Evolutionary conservation across 179 eudicot species (phyloP), one percentile per base, ranked within the genome.

Genomic region (Silene vulgaris): DNA sequence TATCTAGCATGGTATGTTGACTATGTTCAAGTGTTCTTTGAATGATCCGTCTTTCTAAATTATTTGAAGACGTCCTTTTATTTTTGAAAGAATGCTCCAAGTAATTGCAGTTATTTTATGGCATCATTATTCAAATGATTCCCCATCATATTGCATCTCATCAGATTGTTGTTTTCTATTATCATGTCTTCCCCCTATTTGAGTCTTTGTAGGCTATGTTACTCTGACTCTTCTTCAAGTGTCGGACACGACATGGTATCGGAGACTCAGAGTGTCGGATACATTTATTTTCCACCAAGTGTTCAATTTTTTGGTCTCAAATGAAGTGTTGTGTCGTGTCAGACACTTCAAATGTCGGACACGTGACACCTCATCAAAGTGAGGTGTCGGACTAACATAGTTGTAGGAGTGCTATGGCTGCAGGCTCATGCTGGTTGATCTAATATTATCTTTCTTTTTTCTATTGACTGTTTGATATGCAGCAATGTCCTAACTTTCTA

Each of bases 391-490:
- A 7, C 8, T 37, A 37, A 37, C 9, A 37, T 37, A 37, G 45
- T 37, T 37, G 45, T 26, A 45, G 54, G 75, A 8, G 35, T 62
- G 50, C 48, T 71, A 32, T n/a, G 67, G 14, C 21, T 57, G 57
- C 7, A 43, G 71, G 54, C 56, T 60, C 37, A 13, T 21, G 67
- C 64, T 61, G 29, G 59, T 30, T 48, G 30, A 32, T 29, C 23
- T 71, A 72, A 37, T 54, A 17, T 64, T 2, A 8, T 37, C 29
- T 72, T 35, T 52, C 54, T 75, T 30, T 32, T 43, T 20, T 61
- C 3, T 32, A 62, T 11, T 26, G 30, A 9, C 32, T 23, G 21
- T 23, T 64, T 64, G 52, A 28, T 13, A 45, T 54, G 57, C 19
- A 45, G 21, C 63, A 16, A 14, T 71, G 43, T 54, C 14, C 63